Evolutionary conservation across 352 stramenopile species (phyloP), one percentile per base, ranked within the genome.

Genomic region (Lagenidium sp.): DNA sequence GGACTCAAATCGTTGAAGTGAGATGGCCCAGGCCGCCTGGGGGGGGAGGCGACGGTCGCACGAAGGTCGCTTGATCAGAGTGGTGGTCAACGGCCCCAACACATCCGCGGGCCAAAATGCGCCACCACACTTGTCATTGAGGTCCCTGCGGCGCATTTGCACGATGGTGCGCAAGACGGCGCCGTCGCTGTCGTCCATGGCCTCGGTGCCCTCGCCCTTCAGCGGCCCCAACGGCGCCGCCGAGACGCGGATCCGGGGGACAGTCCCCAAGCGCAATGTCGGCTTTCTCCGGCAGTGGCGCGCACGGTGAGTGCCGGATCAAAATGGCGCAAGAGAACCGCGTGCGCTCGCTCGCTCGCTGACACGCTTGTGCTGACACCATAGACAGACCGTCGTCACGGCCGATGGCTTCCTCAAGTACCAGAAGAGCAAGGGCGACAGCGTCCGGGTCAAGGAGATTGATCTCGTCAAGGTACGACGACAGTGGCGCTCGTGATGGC

Each of bases 271-370:
- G 70, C 64, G 62, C 44, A 84, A 83, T 51, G 55, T 50, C 16
- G 76, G 72, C 16, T 75, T 88, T 50, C 36, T 88, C 50, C 70
- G 72, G n/a, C 55, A 56, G 23, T 88, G 76, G 72, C 57, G 64
- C 13, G 64, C 44, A 57, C 71, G 70, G 72, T 84, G 55, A 25
- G 57, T 20, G 4, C 7, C 7, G 6, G 12, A 6, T 47, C 28
- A 16, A 23, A 10, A 25, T 18, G 16, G 35, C 20, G 44, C 16
- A 18, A 16, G 11, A 35, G 44, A 36, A 18, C 6, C 13, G 2
- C n/a, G 22, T 50, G n/a, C 18, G 53, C n/a, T 24, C 29, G 36
- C 24, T 28, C 16, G 13, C 50, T 32, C 1, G 5, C 38, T 26
- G 21, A n/a, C 2, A 13, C 29, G 6, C 36, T 44, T 15, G 15